Evolutionary conservation across 1,284 basidiomycete species (phyloP).

Genomic region (Trichosporon ovoides): DNA sequence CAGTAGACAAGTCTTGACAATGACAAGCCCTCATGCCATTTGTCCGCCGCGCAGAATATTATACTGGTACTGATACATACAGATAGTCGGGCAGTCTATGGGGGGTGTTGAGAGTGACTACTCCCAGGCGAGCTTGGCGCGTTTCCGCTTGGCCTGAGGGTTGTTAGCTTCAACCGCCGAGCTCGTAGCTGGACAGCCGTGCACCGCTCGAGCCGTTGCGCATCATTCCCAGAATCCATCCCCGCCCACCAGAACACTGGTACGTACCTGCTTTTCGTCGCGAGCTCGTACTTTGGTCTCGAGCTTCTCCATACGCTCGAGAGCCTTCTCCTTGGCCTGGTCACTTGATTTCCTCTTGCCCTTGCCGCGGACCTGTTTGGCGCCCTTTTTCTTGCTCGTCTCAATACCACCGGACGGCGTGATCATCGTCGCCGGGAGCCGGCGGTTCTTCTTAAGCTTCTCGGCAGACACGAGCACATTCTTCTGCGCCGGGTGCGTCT

Average conservation of each 20-base stretch:
- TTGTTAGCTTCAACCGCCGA: not conserved
- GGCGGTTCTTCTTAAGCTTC: conserved; percentile 41
- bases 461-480: conserved; percentile 25
- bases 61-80: conserved; percentile 5
- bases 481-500: conserved; percentile 18
- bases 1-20: not conserved
- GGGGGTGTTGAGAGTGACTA: conserved; percentile 10
- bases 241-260: not conserved
- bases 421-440: conserved; percentile 46
- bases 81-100: not conserved
- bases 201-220: not conserved
- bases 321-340: conserved; percentile 38
- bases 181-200: too few species aligned
- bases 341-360: conserved; percentile 27
- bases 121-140: conserved; percentile 47
- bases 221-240: not conserved
- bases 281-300: conserved; percentile 23
- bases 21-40: not conserved
- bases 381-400: conserved; percentile 27
- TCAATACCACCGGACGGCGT: conserved; percentile 32
- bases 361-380: conserved; percentile 13
- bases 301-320: conserved; percentile 30
- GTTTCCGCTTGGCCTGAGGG: conserved; percentile 35
- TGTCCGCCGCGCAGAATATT: not conserved
- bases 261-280: conserved; percentile 43